Evolutionary conservation across 768 basidiomycete species (phyloP).

Genomic region (Pisolithus marmoratus): DNA sequence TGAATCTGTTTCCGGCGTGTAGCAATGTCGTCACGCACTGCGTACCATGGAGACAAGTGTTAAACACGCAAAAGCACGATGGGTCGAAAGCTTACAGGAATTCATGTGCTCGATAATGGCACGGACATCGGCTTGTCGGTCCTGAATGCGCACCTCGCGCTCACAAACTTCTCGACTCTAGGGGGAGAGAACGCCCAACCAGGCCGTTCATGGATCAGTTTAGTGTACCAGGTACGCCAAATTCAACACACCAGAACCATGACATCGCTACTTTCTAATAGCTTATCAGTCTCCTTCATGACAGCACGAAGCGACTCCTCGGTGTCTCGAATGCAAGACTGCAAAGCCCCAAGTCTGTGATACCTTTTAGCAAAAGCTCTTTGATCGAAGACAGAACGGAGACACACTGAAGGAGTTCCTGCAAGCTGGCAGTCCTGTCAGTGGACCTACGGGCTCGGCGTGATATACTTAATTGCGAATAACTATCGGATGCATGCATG

Average conservation of each 20-base stretch:
- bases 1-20: slow-evolving; percentile 39
- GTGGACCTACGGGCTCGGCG: slow-evolving; percentile 22
- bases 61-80: slow-evolving; percentile 12
- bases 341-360: slow-evolving; percentile 47
- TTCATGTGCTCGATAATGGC: slow-evolving; percentile 39
- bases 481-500: slow-evolving; percentile 4
- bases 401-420: slow-evolving; percentile 68
- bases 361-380: not conserved
- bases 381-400: not conserved
- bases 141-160: slow-evolving; percentile 49
- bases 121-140: slow-evolving; percentile 39
- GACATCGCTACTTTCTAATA: slow-evolving; percentile 37
- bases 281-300: slow-evolving; percentile 41
- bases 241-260: slow-evolving; percentile 38
- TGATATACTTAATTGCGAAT: slow-evolving; percentile 8
- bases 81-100: slow-evolving; percentile 36
- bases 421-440: slow-evolving; percentile 51
- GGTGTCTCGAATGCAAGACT: slow-evolving; percentile 47
- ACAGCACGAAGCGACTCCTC: slow-evolving; percentile 44
- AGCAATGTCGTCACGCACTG: slow-evolving; percentile 41
- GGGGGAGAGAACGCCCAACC: slow-evolving; percentile 16
- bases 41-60: slow-evolving; percentile 8
- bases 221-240: slow-evolving; percentile 5
- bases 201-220: slow-evolving; percentile 9
- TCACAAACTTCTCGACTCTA: slow-evolving; percentile 71